Evolutionary conservation across 371 early-diverging fungal species (phyloP).

Genomic region (Blakeslea trispora): DNA sequence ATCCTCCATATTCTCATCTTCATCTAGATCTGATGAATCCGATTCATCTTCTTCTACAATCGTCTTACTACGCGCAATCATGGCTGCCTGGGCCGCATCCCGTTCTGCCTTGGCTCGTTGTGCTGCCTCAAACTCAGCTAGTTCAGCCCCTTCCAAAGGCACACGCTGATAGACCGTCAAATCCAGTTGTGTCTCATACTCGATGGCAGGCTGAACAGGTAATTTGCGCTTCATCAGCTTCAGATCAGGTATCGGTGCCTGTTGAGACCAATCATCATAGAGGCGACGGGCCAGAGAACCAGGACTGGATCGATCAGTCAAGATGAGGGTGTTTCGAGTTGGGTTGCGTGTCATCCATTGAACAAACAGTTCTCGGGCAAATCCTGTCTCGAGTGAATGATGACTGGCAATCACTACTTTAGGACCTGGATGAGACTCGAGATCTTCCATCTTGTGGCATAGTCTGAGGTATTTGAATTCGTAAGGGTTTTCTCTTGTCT

Average conservation of each 20-base stretch:
- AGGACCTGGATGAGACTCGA: constrained; percentile 70
- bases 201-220: constrained; percentile 49
- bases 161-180: constrained; percentile 59
- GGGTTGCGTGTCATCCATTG: constrained; percentile 56
- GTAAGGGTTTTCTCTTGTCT: constrained; percentile 83
- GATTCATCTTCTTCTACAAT: constrained; percentile 79
- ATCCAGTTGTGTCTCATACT: constrained; percentile 46
- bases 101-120: constrained; percentile 69
- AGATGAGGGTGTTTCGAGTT: constrained; percentile 67
- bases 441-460: constrained; percentile 70
- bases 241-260: constrained; percentile 18
- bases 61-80: constrained; percentile 65
- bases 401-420: constrained; percentile 86
- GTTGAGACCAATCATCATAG: constrained; percentile 68
- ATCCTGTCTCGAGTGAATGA: constrained; percentile 79
- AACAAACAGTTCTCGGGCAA: constrained; percentile 76
- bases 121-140: constrained; percentile 63
- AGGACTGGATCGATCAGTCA: constrained; percentile 79
- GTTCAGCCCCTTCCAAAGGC: constrained; percentile 87
- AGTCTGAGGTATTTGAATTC: constrained; percentile 81
- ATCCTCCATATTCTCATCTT: constrained; percentile 63
- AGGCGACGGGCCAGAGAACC: constrained; percentile 71
- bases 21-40: constrained; percentile 64
- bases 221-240: no score
- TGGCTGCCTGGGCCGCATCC: constrained; percentile 75